Evolutionary conservation across 495 filamentous ascomycete genomes (phyloP), one percentile per base, ranked within the genome.

Genomic region (Trichoderma orchidacearum): DNA sequence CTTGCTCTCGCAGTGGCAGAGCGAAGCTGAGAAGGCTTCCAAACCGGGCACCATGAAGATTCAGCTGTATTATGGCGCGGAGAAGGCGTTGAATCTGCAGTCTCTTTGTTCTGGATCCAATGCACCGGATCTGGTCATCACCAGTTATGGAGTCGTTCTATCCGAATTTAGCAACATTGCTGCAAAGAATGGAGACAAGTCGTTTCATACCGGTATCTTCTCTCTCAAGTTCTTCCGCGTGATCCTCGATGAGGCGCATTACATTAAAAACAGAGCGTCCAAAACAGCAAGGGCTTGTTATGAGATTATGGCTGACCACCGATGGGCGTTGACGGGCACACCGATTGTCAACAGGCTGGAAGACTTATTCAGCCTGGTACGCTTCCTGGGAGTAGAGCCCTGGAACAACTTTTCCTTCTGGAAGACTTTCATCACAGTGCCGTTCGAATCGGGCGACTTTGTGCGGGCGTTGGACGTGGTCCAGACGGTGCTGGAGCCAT

Each of bases 321-420:
- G 93, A 56, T 98, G 93, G 93, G 87, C 84, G 25, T 75, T 98
- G 25, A 98, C 94, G 0, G 93, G 93, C 12, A 98, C 93, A 2
- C 93, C 93, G 0, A 98, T 98, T 51, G 92, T 98, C 61, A 98
- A 98, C 65, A 85, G 87, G 12, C 74, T 98, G 3, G 94, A 98
- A 66, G 93, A 98, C 70, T 75, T 98, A n/a, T 98, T 97, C 73
- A 92, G 87, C 63, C 70, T 97, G 30, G 89, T 98, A 25, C 80
- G 86, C 15, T 98, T 97, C 70, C 71, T 97, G 30, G 79, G 86
- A 57, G 93, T 97, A 7, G 94, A 97, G 63, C 93, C 93, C 1
- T 98, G 93, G 93, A 89, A 84, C 57, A 97, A 96, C 67, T 97
- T 97, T 66, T 93, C 90, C 3, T 98, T 94, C 72, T 98, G 93